phyloP scores from a whole-genome alignment of 805 yeast species.

The Cyberlindnera veronae region DNA sequence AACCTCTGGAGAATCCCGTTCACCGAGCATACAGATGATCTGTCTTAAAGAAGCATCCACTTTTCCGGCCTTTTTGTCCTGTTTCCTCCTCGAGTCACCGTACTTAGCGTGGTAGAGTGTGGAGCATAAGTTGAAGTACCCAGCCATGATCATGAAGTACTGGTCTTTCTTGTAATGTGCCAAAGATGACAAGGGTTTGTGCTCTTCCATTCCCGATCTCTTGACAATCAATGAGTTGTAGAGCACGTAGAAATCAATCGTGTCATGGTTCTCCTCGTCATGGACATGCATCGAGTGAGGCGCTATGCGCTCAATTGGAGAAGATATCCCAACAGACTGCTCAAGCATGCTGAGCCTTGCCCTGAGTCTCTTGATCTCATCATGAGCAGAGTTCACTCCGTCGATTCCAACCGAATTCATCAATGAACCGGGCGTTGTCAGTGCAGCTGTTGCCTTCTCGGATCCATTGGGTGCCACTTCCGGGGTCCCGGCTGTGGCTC shows the following conservation, averaged over 20 bases:
- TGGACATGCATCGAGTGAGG: slow-evolving; percentile 1
- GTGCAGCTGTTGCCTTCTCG: neutral
- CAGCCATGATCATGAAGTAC: slow-evolving; percentile 20
- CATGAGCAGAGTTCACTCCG: slow-evolving; percentile 4
- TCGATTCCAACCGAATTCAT: neutral
- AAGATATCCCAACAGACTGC: slow-evolving; percentile 4
- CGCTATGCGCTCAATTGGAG: neutral
- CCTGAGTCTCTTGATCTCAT: slow-evolving; percentile 13
- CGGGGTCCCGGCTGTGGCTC: slow-evolving; percentile 15
- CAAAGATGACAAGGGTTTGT: slow-evolving; percentile 22
- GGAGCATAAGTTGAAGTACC: slow-evolving; percentile 22
- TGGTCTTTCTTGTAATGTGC: slow-evolving; percentile 24
- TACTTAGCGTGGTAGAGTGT: slow-evolving; percentile 14
- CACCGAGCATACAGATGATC: slow-evolving; percentile 21
- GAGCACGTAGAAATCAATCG: slow-evolving; percentile 20
- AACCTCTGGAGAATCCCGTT: slow-evolving; percentile 21
- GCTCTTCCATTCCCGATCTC: slow-evolving; percentile 27
- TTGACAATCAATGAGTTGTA: slow-evolving; percentile 21
- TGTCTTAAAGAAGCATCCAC: slow-evolving; percentile 24
- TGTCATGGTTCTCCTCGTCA: slow-evolving; percentile 16
- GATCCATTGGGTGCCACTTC: slow-evolving; percentile 6
- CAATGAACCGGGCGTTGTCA: neutral
- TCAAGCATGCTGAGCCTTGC: slow-evolving; percentile 7
- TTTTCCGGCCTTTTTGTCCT: slow-evolving; percentile 18
- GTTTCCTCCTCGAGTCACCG: slow-evolving; percentile 10